Base-by-base conservation (phyloP, 169 alveolate species). In the Plasmodium gaboni region DNA sequence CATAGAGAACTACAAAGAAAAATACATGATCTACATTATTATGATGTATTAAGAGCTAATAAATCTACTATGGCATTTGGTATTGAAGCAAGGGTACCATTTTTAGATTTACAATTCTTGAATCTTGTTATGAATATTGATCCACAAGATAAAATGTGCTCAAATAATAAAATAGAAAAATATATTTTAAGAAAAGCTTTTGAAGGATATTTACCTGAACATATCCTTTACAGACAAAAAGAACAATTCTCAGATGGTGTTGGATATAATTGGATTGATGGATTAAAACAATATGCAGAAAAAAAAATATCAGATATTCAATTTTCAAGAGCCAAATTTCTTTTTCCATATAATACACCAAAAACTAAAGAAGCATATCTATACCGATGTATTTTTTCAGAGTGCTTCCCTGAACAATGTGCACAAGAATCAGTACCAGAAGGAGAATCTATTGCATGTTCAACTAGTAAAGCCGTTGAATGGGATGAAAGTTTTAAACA, bases 11-110 rank as follows among this genome's bases (percentile, higher is more conserved):
- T 88, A 51, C 92, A 90, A 59, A 74, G 97, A 70, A 94, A 93
- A 89, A 92, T 96, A 19, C 76, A 88, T 53, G 94, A 94, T 83
- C 92, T 95, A 38, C 95, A 95, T 76, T 71, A 83, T 55, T 96
- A 92, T 73, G 98, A 95, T 73, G 83, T 92, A 46, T 92, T 96
- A 48, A 85, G 98, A 55, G 98, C 98, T 32, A 93, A 95, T 88
- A 96, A 95, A 92, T 88, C 97, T 26, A 94, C 96, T 64, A 89
- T 92, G 94, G 95, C 97, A n/a, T 94, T 95, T 94, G 97, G 98
- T 2, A 92, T 97, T 0, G 98, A 97, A 92, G 97, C 96, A 1
- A 92, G 98, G 1, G 96, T 94, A 12, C 98, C 98, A 15, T 97
- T 95, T 86, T 93, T 96, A 53, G 97, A 96, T 73, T 59, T 73